Conservation (phyloP, 768 basidiomycete genomes). For the Suillus ampliporus region DNA sequence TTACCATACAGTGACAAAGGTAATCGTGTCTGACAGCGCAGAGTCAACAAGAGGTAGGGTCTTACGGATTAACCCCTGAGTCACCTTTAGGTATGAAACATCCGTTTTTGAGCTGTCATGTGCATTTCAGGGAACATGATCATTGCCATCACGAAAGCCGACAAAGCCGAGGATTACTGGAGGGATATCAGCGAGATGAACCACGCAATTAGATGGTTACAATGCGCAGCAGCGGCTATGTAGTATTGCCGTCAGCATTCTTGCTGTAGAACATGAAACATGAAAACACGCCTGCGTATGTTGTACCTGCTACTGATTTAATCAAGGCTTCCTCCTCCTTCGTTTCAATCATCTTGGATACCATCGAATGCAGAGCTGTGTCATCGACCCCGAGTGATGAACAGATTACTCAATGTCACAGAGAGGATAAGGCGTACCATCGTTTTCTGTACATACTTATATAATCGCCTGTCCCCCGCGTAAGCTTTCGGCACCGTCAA, state of each 20-base stretch:
- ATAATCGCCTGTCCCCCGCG: constrained; percentile 24
- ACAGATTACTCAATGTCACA: neutral
- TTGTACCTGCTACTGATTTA: constrained; percentile 36
- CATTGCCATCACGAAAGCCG: constrained; percentile 33
- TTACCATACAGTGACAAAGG: constrained; percentile 26
- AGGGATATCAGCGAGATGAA: neutral
- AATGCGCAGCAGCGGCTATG: constrained; percentile 25
- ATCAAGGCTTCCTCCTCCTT: constrained; percentile 34
- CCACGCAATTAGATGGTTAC: neutral
- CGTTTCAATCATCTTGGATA: constrained; percentile 30
- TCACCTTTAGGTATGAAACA: constrained; percentile 38
- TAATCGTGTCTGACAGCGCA: constrained; percentile 12
- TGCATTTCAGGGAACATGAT: constrained; percentile 29
- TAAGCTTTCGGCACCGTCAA: constrained; percentile 20
- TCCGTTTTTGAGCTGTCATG: constrained; percentile 32
- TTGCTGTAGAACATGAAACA: neutral
- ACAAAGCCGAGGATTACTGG: constrained; percentile 26
- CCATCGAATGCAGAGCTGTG: constrained; percentile 26
- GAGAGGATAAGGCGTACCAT: constrained; percentile 9
- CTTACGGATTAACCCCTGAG: neutral
- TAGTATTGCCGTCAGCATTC: neutral
- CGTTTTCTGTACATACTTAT: constrained; percentile 25
- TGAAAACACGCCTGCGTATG: constrained; percentile 32
- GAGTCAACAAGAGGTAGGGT: neutral
- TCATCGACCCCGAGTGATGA: constrained; percentile 12